Percentiles rank a stretch among this genome's conserved stretches.
These are phyloP conservation scores for Fusarium clavum DNA, from an alignment of 2,329 filamentous ascomycete genomes.

Conservation along the genomic window DNA sequence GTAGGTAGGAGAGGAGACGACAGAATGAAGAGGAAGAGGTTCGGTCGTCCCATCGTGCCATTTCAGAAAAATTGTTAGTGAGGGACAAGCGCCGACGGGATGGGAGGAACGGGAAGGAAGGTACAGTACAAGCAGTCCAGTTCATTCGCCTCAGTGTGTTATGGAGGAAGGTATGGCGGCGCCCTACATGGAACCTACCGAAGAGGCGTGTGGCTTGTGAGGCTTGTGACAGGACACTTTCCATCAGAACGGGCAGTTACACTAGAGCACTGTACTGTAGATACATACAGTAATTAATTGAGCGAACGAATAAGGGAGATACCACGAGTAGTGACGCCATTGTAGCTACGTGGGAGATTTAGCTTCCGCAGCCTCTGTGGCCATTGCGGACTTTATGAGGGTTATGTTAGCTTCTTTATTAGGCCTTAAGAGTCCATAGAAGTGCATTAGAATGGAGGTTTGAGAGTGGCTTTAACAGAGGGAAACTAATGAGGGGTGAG, in stretches of 20 bases:
- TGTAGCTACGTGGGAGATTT: conserved; percentile 5
- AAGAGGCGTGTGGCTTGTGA: conserved; percentile 38
- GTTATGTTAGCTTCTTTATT: conserved; percentile 15
- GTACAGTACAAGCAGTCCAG: neutral
- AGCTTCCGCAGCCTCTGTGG: conserved; percentile 12
- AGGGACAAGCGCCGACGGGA: conserved; percentile 29
- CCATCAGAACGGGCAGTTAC: neutral
- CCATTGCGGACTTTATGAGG: conserved; percentile 6
- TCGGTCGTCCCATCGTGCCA: conserved; percentile 11
- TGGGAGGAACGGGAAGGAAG: conserved; percentile 1
- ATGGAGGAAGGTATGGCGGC: conserved; percentile 18
- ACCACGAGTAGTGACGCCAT: conserved; percentile 20
- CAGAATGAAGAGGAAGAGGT: conserved; percentile 26
- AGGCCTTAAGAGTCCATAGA: conserved; percentile 5
- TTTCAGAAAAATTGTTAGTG: conserved; percentile 46
- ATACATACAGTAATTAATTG: neutral
- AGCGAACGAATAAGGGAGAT: conserved; percentile 15
- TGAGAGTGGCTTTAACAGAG: conserved; percentile 29
- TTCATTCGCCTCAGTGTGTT: conserved; percentile 26
- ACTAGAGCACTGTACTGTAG: neutral
- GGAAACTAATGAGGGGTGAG: conserved; percentile 21
- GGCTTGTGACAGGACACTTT: conserved; percentile 29
- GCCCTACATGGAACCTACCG: conserved; percentile 14
- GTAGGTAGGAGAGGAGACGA: conserved; percentile 5
- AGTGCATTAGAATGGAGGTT: conserved; percentile 11